Conservation (phyloP, 768 basidiomycete genomes). For the Hemileccinum impolitum region DNA sequence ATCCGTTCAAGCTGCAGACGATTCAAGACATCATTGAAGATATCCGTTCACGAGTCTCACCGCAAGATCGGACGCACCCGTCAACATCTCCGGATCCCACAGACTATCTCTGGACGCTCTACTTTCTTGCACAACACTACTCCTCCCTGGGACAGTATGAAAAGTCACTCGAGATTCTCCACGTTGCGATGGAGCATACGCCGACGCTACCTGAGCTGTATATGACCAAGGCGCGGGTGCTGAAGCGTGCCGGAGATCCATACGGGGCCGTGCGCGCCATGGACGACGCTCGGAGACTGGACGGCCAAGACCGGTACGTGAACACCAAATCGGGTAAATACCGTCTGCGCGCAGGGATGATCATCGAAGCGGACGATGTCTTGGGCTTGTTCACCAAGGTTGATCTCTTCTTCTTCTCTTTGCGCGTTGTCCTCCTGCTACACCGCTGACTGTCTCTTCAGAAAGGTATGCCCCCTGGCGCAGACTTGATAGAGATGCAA, state of each 20-base stretch:
- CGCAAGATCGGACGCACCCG: slow-evolving; percentile 32
- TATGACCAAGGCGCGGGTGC: slow-evolving; percentile 73
- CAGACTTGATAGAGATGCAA: slow-evolving; percentile 95
- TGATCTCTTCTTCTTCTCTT: not conserved
- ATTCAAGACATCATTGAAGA: slow-evolving; percentile 71
- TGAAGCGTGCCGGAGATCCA: slow-evolving; percentile 84
- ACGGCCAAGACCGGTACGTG: slow-evolving; percentile 92
- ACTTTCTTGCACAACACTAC: slow-evolving; percentile 90
- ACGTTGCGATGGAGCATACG: slow-evolving; percentile 73
- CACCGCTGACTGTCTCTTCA: slow-evolving; percentile 32
- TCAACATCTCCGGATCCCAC: slow-evolving; percentile 51
- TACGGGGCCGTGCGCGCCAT: slow-evolving; percentile 69
- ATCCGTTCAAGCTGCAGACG: slow-evolving; percentile 57
- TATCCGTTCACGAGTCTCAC: slow-evolving; percentile 35
- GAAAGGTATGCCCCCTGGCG: slow-evolving; percentile 83
- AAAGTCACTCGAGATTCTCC: slow-evolving; percentile 58
- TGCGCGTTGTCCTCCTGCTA: not conserved
- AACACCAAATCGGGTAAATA: slow-evolving; percentile 96
- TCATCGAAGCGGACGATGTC: slow-evolving; percentile 69
- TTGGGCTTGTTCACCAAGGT: slow-evolving; percentile 93
- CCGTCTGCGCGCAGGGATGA: slow-evolving; percentile 73
- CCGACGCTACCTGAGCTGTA: slow-evolving; percentile 91
- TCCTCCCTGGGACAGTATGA: slow-evolving; percentile 52
- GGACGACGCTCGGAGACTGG: slow-evolving; percentile 80
- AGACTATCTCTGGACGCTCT: slow-evolving; percentile 90